Percentiles rank a stretch among this genome's conserved stretches.
Conservation (phyloP, 495 filamentous ascomycete species). For the Hypoxylon intermedium region DNA sequence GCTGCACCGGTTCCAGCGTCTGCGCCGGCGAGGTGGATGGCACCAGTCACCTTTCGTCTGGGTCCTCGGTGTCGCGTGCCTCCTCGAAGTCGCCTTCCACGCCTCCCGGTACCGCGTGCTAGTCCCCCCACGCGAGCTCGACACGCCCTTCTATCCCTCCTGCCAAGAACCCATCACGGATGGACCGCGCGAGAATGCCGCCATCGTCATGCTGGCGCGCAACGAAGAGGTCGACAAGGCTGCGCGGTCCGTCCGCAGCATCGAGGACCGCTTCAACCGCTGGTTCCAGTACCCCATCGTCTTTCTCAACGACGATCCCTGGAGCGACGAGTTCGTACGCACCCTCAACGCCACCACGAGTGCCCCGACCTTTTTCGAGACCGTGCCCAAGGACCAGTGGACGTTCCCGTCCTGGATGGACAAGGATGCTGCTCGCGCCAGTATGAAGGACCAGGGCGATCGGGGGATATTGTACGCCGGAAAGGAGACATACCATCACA, state of each 20-base stretch:
- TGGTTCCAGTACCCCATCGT: constrained; percentile 98
- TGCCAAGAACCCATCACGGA: constrained; percentile 54
- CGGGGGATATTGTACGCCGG: constrained; percentile 93
- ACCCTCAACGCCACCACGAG: constrained; percentile 80
- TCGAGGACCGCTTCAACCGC: constrained; percentile 95
- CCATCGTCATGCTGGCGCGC: constrained; percentile 89
- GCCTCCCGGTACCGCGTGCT: constrained; percentile 39
- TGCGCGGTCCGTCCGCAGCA: constrained; percentile 87
- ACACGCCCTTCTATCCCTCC: constrained; percentile 51
- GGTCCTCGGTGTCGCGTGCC: constrained; percentile 32
- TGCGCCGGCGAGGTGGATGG: constrained; percentile 38
- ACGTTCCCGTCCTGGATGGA: constrained; percentile 93
- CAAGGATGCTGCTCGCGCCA: constrained; percentile 77
- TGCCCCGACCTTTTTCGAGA: constrained; percentile 79
- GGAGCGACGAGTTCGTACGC: constrained; percentile 83
- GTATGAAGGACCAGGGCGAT: constrained; percentile 85
- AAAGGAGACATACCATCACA: constrained; percentile 98
- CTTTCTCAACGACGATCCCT: constrained; percentile 91
- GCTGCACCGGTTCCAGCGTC: constrained; percentile 33
- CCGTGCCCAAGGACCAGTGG: constrained; percentile 84
- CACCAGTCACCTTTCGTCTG: constrained; percentile 39
- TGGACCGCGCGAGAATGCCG: constrained; percentile 83
- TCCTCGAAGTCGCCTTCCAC: constrained; percentile 46
- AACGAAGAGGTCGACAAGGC: constrained; percentile 92
- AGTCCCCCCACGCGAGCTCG: constrained; percentile 46